Percentiles rank a stretch among this genome's conserved stretches.
Conservation (phyloP, 306 rosid species). For the Malus domestica region ASM211411v1 NC_041789.1:8879501-8880000, state of each 20-base stretch:
- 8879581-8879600: neutral
- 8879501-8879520: no score
- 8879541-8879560: no score
- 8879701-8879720: no score
- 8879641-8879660: neutral
- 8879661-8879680: neutral
- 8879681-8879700: no score
- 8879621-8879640: neutral
- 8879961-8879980: slow-evolving; percentile 1
- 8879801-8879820: no score
- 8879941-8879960: neutral
- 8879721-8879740: no score
- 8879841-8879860: neutral
- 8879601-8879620: neutral
- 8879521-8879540: no score
- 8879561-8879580: no score
- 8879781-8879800: neutral
- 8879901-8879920: slow-evolving; percentile 1
- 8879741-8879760: neutral
- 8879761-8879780: neutral
- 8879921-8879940: neutral
- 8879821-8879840: neutral
- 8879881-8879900: slow-evolving; percentile 15
- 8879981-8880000: slow-evolving; percentile 23
- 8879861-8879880: neutral